Evolutionary conservation across 129 eudicot species (phyloP), one percentile per base, ranked within the genome.

Genomic region (Erigeron canadensis): DNA sequence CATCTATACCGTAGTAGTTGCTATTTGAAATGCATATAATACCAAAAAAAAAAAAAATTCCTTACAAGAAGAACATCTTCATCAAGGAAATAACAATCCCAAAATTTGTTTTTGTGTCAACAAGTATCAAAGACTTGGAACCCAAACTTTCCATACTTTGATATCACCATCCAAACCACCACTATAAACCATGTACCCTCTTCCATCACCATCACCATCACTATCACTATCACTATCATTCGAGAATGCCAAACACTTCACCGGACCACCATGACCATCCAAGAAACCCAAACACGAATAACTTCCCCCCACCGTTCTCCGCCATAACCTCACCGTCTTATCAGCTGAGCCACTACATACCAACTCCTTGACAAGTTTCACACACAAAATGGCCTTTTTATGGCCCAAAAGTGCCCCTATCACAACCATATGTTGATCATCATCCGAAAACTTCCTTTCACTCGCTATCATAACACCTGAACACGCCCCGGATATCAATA

Each of bases 291-390:
- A 67, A 75, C 98, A 91, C 57, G 82, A 69, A 77, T 88, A 81
- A 22, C 81, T 70, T 41, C 72, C 76, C 16, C 67, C 83, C 72
- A 4, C 59, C 69, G 81, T 71, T 69, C 88, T 84, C 65, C 87
- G 84, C 98, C 98, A 91, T 15, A 91, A n/a, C 71, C 96, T 86
- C 62, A 91, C 78, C 6, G 91, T 88, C 65, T 83, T 88, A 74
- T 91, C 98, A 18, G 98, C 94, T 2, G 98, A 91, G 12, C 98
- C 98, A 83, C 98, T 91, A 71, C 79, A 81, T 59, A 91, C 71
- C 83, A 91, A 42, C 63, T 83, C 98, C 10, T 75, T 62, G 38
- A 83, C 94, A 50, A 83, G 83, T 3, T 77, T 80, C 81, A 91
- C 79, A 64, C 97, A 88, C 81, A 91, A 47, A 54, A 91, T 84